Conservation (phyloP, 2,329 filamentous ascomycete genomes). For the Fusarium sulawesiense region DNA sequence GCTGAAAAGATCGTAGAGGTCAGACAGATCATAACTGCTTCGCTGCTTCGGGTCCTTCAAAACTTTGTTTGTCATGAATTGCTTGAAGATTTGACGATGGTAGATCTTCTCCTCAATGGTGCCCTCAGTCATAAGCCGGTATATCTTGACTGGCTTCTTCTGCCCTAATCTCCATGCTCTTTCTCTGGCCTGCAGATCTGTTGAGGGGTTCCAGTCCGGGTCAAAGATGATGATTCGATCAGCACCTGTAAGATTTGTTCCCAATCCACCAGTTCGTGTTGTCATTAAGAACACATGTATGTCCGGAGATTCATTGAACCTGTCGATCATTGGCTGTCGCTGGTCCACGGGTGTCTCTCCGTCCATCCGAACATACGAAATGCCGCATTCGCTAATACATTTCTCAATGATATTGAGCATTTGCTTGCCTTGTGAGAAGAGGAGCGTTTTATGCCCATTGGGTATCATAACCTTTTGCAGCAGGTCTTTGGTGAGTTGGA, state of each 20-base stretch:
- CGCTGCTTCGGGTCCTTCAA: constrained; percentile 93
- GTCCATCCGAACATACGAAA: constrained; percentile 91
- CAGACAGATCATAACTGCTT: constrained; percentile 88
- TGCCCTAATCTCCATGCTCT: constrained; percentile 96
- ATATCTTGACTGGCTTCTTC: constrained; percentile 94
- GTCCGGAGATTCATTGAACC: constrained; percentile 84
- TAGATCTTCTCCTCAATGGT: constrained; percentile 99
- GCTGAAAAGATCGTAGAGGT: constrained; percentile 91
- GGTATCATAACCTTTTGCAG: constrained; percentile 86
- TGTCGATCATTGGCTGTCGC: constrained; percentile 90
- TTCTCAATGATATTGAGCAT: constrained; percentile 95
- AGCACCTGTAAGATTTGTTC: constrained; percentile 93
- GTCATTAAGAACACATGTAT: constrained; percentile 93
- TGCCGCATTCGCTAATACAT: constrained; percentile 76
- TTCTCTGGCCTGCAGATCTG: constrained; percentile 93
- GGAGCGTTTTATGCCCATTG: constrained; percentile 88
- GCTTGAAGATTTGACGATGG: constrained; percentile 98
- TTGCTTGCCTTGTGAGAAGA: constrained; percentile 93
- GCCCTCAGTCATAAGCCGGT: constrained; percentile 96
- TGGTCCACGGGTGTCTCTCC: constrained; percentile 89
- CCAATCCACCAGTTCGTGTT: constrained; percentile 93
- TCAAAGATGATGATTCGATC: constrained; percentile 98
- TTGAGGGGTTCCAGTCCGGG: constrained; percentile 98
- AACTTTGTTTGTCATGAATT: constrained; percentile 97
- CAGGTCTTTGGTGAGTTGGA: constrained; percentile 91